Base-by-base conservation (phyloP, 2,329 filamentous ascomycete genomes). In the Ceratocystis variospora region DNA sequence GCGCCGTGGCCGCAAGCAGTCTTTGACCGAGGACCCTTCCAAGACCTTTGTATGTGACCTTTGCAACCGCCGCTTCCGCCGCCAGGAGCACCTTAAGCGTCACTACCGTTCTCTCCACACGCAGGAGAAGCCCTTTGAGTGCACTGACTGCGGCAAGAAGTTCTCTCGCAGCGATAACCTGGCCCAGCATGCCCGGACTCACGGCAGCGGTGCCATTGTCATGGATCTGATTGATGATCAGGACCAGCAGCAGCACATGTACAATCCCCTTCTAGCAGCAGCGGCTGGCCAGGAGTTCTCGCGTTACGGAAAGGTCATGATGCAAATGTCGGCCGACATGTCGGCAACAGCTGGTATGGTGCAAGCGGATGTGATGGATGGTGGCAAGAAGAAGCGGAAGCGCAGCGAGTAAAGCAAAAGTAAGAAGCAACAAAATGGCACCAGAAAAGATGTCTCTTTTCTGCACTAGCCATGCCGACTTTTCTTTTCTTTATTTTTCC, bases 21-120 rank as follows among this genome's bases (percentile, higher is more conserved):
- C 94, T 0, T 78, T 97, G 72, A 97, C 94, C 4, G 94, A 97
- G 73, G 94, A 99, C 73, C 94, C 94, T 1, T 95, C 90, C 73
- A 99, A 99, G 86, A 96, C 92, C 0, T 99, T 97, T 70, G 90
- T 96, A 68, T 99, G 94, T 79, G 91, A 92, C 66, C 83, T 96
- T 25, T 99, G 94, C 86, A 93, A 90, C 73, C 91, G 94, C 70
- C 90, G 94, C 69, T 99, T 99, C 87, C 89, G 94, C 69, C 90
- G 94, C 69, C 94, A 99, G 78, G 94, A 99, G 77, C 94, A 99
- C 74, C 85, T 99, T 68, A 99, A 99, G 86, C 89, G 94, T 69
- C 94, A 99, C 81, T 96, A 96, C 81, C 87, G 94, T 71, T 97
- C 94, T 67, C 90, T 99, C 61, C 94, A 99, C 81, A 99, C 94